Evolutionary conservation across 257 asterid genomes (phyloP), one percentile per base, ranked within the genome.

Genomic region (Nicotiana sylvestris): DNA sequence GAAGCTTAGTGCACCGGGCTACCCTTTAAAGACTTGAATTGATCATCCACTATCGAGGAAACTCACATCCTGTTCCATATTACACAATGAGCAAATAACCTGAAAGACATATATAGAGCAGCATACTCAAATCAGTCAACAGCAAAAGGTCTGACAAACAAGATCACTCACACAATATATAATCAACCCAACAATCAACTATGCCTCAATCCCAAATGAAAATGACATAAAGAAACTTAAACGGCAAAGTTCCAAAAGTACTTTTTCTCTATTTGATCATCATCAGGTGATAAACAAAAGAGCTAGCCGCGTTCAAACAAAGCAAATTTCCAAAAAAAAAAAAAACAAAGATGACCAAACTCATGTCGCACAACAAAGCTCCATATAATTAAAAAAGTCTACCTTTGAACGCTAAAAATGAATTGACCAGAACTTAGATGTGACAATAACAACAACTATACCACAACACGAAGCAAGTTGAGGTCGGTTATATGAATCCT

Each of bases 11-110:
- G 32, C 32, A 30, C 32, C 32, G 32, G 32, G 32, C 32, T 30
- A 30, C 32, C 2, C 32, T 1, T 37, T n/a, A 82, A 70, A 21
- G 51, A 7, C 12, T n/a, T 80, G 56, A n/a, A 30, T 9, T 46
- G 29, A 74, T n/a, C 11, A 43, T 7, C 30, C 2, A 13, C 1
- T 8, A 27, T 27, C 4, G 29, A 77, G 77, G 21, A n/a, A 57
- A 78, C 93, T 89, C 86, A 92, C 96, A 85, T 90, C 92, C 85
- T 92, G 96, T 85, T 90, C 94, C 11, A 89, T 86, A 81, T 60
- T 61, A 55, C 96, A 92, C 68, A 88, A 16, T 5, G 96, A 90
- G 51, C 96, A 92, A 62, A 92, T 84, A 60, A 92, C 87, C 96
- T 92, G 90, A 83, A 84, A 29, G 76, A 53, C 79, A 69, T 16